A percentile compares a stretch with the other conserved stretches of the same genome.
Conservation (phyloP, 306 rosid species). For the Quercus ilex region DNA sequence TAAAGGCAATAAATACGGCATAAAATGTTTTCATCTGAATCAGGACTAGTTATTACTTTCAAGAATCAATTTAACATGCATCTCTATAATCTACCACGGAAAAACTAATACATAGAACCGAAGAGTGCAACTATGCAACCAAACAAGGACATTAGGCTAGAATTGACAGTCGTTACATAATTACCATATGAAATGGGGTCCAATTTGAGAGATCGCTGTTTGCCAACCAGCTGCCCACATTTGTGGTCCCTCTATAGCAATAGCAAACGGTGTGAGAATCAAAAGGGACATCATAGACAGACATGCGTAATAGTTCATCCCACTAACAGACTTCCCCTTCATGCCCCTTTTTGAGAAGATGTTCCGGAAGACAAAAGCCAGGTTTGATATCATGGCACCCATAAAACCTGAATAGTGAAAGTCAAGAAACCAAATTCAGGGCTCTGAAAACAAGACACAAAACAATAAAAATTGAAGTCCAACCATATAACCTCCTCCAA, state of each 20-base stretch:
- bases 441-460: slow-evolving; percentile 1
- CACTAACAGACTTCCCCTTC: slow-evolving; percentile 92
- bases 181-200: slow-evolving; percentile 83
- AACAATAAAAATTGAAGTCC: neutral
- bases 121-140: neutral
- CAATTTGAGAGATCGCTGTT: slow-evolving; percentile 64
- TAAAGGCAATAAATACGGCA: neutral
- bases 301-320: slow-evolving; percentile 94
- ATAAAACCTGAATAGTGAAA: slow-evolving; percentile 60
- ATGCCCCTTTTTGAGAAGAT: slow-evolving; percentile 87
- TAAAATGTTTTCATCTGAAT: neutral
- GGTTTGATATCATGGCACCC: slow-evolving; percentile 97
- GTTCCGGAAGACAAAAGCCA: slow-evolving; percentile 86
- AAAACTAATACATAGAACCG: neutral
- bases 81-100: neutral
- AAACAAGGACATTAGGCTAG: neutral
- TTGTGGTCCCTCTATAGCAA: slow-evolving; percentile 91
- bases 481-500: neutral
- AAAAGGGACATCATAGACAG: slow-evolving; percentile 74
- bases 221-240: slow-evolving; percentile 86
- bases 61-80: neutral
- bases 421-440: slow-evolving; percentile 5
- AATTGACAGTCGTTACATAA: neutral
- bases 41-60: neutral
- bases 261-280: slow-evolving; percentile 79